Evolutionary conservation across 805 yeast genomes (phyloP).

Genomic region (Candida koratica): DNA sequence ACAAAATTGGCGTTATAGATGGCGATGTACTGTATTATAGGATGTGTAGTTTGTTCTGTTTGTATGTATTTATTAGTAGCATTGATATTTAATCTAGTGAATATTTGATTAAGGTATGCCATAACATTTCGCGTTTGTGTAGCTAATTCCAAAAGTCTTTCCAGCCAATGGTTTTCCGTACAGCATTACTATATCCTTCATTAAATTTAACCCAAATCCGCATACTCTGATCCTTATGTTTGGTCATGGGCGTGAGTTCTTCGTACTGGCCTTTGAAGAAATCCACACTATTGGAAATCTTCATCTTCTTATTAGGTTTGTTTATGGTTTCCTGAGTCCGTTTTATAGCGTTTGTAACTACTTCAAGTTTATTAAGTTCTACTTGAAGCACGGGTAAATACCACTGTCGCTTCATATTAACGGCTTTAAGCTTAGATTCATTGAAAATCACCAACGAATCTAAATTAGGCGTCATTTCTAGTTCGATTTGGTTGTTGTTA

Average conservation of each 20-base stretch:
- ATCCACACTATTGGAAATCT: slow-evolving; percentile 32
- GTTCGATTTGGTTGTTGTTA: slow-evolving; percentile 25
- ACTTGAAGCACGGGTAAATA: slow-evolving; percentile 35
- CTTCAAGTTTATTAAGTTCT: slow-evolving; percentile 26
- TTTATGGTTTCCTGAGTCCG: slow-evolving; percentile 8
- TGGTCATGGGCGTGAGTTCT: slow-evolving; percentile 25
- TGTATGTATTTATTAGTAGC: slow-evolving; percentile 12
- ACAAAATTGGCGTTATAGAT: slow-evolving; percentile 32
- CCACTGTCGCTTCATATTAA: slow-evolving; percentile 29
- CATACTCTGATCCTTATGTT: slow-evolving; percentile 34
- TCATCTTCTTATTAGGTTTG: slow-evolving; percentile 18
- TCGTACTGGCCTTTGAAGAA: slow-evolving; percentile 39
- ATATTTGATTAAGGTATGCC: slow-evolving; percentile 26
- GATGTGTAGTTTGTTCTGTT: slow-evolving; percentile 14
- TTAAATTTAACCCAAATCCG: slow-evolving; percentile 81
- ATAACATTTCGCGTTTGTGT: slow-evolving; percentile 9
- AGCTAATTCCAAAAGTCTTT: slow-evolving; percentile 48
- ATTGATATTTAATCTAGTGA: slow-evolving; percentile 22
- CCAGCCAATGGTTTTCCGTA: slow-evolving; percentile 80
- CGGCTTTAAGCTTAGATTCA: slow-evolving; percentile 17
- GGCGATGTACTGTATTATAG: slow-evolving; percentile 16
- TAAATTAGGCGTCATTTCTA: slow-evolving; percentile 35
- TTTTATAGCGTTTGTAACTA: slow-evolving; percentile 9
- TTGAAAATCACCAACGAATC: slow-evolving; percentile 29
- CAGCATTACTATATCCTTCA: slow-evolving; percentile 92